A percentile compares a stretch with the other conserved stretches of the same genome.
These are phyloP conservation scores for Trichothecium roseum DNA, from an alignment of 2,329 filamentous ascomycete species.

Conservation along the genomic window DNA sequence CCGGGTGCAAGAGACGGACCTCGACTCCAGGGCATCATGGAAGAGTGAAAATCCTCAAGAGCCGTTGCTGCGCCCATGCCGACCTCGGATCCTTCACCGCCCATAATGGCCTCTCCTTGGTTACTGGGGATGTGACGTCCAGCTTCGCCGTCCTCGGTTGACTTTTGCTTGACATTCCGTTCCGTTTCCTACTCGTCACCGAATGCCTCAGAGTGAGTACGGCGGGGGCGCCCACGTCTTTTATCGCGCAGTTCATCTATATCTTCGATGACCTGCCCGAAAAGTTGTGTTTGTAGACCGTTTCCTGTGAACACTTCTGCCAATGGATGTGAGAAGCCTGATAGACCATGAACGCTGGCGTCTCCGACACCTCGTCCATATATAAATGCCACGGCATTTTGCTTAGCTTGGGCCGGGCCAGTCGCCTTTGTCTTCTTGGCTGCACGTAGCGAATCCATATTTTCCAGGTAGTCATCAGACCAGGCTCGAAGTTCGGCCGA, in stretches of 20 bases:
- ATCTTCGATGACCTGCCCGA: constrained; percentile 12
- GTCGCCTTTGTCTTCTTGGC: constrained; percentile 12
- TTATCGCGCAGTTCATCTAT: constrained; percentile 2
- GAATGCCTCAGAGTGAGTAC: constrained; percentile 33
- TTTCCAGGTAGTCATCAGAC: constrained; percentile 33
- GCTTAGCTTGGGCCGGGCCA: constrained; percentile 27
- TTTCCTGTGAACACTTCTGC: constrained; percentile 33
- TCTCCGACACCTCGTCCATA: constrained; percentile 24
- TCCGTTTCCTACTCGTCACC: constrained; percentile 21
- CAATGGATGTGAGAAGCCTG: constrained; percentile 30
- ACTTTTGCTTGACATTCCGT: constrained; percentile 27
- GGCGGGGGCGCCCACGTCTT: constrained; percentile 22
- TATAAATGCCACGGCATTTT: constrained; percentile 19
- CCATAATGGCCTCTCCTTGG: constrained; percentile 18
- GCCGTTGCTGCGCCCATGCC: constrained; percentile 57
- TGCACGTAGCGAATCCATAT: constrained; percentile 36
- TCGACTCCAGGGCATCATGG: constrained; percentile 43
- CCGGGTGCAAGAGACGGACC: constrained; percentile 32
- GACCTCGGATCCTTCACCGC: constrained; percentile 48
- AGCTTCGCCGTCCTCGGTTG: constrained; percentile 17
- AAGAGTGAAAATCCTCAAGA: constrained; percentile 55
- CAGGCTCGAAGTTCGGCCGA: constrained; percentile 27
- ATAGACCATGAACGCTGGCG: constrained; percentile 14
- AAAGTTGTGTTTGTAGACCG: constrained; percentile 22
- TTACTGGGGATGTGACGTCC: constrained; percentile 9